Evolutionary conservation across 306 rosid genomes (phyloP).

Genomic region (Glycine tomentella): DNA sequence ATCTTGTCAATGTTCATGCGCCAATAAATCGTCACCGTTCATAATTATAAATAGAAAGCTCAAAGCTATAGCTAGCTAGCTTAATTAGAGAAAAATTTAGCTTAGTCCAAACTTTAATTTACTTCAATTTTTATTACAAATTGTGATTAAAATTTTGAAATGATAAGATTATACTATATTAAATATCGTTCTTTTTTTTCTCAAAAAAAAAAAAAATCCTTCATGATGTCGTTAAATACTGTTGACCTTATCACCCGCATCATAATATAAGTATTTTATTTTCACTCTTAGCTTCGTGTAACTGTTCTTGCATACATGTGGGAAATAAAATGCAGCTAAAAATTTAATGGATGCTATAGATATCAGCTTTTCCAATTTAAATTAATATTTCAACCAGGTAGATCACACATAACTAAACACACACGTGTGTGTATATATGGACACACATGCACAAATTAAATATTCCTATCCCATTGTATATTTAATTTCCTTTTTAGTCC

Average conservation of each 20-base stretch:
- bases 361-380: background rate
- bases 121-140: background rate
- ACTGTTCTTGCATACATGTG: no score
- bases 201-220: no score
- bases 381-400: background rate
- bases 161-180: background rate
- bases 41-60: background rate
- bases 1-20: background rate
- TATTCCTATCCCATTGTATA: background rate
- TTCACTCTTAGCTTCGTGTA: no score
- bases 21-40: background rate
- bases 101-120: background rate
- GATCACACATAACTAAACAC: background rate
- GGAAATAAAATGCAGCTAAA: background rate
- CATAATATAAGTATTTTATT: background rate
- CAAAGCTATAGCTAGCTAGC: background rate
- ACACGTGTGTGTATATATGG: background rate
- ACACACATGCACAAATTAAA: background rate
- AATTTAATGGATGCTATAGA: background rate
- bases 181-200: background rate
- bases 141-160: slow-evolving; percentile 19
- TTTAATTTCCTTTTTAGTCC: background rate
- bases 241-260: no score
- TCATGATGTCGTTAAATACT: no score
- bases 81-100: background rate